A percentile compares a stretch with the other conserved stretches of the same genome.
Conservation (phyloP, 768 basidiomycete genomes). For the Boletus patriciae region DNA sequence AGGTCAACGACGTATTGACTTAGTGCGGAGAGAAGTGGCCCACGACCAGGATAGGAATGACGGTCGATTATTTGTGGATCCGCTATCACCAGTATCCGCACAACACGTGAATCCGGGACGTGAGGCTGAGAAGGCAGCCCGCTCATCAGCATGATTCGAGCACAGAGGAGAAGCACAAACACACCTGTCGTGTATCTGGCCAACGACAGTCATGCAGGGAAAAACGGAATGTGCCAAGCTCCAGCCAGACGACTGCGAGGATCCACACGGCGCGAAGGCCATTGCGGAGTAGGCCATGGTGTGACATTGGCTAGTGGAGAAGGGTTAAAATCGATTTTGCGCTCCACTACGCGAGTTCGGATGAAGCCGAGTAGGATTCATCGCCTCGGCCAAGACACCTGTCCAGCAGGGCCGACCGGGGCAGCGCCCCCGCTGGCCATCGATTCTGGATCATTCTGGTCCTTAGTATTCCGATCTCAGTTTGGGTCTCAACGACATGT, state of each 20-base stretch:
- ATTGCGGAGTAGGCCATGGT: slow-evolving; percentile 25
- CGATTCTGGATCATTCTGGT: background rate
- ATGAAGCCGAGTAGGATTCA: background rate
- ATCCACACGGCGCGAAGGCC: slow-evolving; percentile 61
- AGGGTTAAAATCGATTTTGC: background rate
- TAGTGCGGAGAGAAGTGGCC: slow-evolving; percentile 53
- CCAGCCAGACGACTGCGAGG: slow-evolving; percentile 65
- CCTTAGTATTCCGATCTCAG: too few species aligned
- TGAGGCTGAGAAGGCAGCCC: slow-evolving; percentile 14
- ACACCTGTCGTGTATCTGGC: slow-evolving; percentile 50
- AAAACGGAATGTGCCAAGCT: slow-evolving; percentile 56
- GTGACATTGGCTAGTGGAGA: background rate
- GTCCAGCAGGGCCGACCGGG: background rate
- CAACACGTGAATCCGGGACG: slow-evolving; percentile 22
- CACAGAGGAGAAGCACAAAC: slow-evolving; percentile 11
- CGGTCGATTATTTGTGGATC: slow-evolving; percentile 87
- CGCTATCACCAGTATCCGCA: slow-evolving; percentile 65
- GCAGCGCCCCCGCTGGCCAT: background rate
- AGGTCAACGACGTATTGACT: slow-evolving; percentile 72
- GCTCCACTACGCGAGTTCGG: background rate
- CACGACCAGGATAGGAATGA: slow-evolving; percentile 67
- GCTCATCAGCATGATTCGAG: background rate
- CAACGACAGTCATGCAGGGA: slow-evolving; percentile 54
- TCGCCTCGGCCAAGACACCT: background rate
- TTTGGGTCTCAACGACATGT: background rate